Evolutionary conservation across 495 filamentous ascomycete species (phyloP).

Genomic region (Diplogelasinospora grovesii): DNA sequence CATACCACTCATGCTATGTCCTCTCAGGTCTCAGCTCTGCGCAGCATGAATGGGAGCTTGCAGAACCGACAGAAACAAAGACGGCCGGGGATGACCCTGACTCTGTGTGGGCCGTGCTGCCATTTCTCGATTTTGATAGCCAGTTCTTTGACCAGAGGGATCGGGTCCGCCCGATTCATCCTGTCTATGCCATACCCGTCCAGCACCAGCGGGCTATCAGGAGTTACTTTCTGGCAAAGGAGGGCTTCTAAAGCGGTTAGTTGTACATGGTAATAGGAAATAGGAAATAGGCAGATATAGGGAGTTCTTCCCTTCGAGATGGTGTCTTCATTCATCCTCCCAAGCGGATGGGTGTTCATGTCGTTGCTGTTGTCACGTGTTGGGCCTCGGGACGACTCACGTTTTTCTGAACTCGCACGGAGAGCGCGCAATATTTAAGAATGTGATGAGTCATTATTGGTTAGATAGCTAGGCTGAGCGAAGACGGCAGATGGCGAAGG

Average conservation of each 20-base stretch:
- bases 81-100: slow-evolving; percentile 8
- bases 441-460: too few species aligned
- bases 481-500: slow-evolving; percentile 10
- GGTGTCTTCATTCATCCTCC: too few species aligned
- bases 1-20: slow-evolving; percentile 89
- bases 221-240: slow-evolving; percentile 54
- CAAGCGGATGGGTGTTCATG: too few species aligned
- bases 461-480: not conserved
- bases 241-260: slow-evolving; percentile 36
- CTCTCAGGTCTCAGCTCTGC: slow-evolving; percentile 77
- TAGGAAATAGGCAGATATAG: not conserved
- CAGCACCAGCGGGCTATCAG: slow-evolving; percentile 56
- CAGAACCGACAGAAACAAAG: too few species aligned
- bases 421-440: too few species aligned
- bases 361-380: slow-evolving; percentile 5
- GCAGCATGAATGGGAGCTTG: slow-evolving; percentile 68
- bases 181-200: slow-evolving; percentile 78
- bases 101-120: slow-evolving; percentile 52
- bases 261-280: not conserved
- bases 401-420: too few species aligned
- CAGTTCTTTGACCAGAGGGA: slow-evolving; percentile 48
- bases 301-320: not conserved
- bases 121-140: slow-evolving; percentile 38
- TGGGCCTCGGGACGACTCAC: slow-evolving; percentile 3
- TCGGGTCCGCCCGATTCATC: slow-evolving; percentile 58